Percentiles rank a stretch among this genome's conserved stretches.
Evolutionary conservation across 495 filamentous ascomycete species (phyloP).

Genomic region (Neurospora sublineolata): DNA sequence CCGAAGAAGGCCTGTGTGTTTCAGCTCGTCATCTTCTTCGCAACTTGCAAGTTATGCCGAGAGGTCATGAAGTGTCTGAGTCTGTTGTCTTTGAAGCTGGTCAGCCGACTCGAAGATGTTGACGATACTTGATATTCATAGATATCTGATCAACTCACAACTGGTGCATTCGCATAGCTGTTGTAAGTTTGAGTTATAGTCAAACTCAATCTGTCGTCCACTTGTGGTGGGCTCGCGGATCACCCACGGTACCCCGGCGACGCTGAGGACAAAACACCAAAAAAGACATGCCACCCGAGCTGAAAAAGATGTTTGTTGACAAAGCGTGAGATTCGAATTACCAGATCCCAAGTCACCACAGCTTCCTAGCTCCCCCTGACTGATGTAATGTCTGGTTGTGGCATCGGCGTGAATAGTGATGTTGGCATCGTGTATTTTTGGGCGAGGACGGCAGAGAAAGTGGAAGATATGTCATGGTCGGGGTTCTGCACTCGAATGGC

Average conservation of each 20-base stretch:
- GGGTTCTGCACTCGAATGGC: too few species aligned
- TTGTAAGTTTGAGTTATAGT: not conserved
- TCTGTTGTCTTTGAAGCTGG: not conserved
- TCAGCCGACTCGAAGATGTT: not conserved
- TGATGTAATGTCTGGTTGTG: not conserved
- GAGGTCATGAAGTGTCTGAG: not conserved
- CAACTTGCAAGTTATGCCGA: not conserved
- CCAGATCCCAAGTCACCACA: not conserved
- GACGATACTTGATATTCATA: not conserved
- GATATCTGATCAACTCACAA: not conserved
- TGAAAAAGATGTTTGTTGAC: not conserved
- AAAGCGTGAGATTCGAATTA: not conserved
- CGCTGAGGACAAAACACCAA: not conserved
- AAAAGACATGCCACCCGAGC: not conserved
- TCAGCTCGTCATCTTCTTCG: not conserved
- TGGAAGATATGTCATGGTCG: too few species aligned
- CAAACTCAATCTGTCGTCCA: not conserved
- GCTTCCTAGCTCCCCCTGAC: not conserved
- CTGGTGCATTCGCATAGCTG: not conserved
- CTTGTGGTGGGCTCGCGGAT: not conserved
- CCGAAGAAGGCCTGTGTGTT: not conserved
- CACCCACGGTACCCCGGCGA: not conserved
- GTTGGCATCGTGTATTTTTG: too few species aligned
- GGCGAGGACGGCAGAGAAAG: too few species aligned
- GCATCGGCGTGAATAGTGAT: not conserved